Evolutionary conservation across 140 eudicot species (phyloP), one percentile per base, ranked within the genome.

Genomic region (Oenanthe javanica): DNA sequence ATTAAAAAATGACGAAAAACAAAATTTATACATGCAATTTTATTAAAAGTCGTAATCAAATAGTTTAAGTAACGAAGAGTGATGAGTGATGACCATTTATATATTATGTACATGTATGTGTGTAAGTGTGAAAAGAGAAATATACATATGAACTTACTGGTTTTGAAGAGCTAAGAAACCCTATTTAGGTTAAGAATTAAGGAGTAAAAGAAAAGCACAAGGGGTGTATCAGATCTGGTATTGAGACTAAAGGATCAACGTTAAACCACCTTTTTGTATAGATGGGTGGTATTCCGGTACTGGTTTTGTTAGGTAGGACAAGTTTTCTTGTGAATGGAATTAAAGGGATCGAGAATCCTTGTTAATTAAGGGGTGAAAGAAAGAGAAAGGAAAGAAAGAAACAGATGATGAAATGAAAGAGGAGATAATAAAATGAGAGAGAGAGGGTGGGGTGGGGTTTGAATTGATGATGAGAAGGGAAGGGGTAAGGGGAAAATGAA

Each of bases 291-390:
- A 19, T 43, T 72, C 51, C 51, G 83, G 76, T 71, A 40, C 27
- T 61, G 84, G 63, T 64, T 42, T 76, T 70, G 14, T 21, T 69
- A 43, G 46, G 81, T 66, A 82, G 80, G 83, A 64, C 14, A 31
- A 31, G 31, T 45, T 88, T 88, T 86, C 90, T 83, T 84, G 88
- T 87, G 91, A 87, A 85, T 74, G 75, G 93, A 92, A 90, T 92
- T 92, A 85, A 89, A 86, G 95, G 43, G 31, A 31, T 31, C 31
- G 31, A 86, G 89, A 88, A 87, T 69, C 45, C 55, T 36, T 43
- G 78, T 21, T 45, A 31, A 31, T 31, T 31, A 48, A 2, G 43
- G 50, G 78, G 16, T 3, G 78, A 73, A 45, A n/a, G 54, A 79
- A 66, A 61, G 78, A 67, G 78, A 73, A 45, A 46, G 54, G 78